phyloP scores from a whole-genome alignment of 1,284 basidiomycete genomes.

The Tilletia caries region DNA sequence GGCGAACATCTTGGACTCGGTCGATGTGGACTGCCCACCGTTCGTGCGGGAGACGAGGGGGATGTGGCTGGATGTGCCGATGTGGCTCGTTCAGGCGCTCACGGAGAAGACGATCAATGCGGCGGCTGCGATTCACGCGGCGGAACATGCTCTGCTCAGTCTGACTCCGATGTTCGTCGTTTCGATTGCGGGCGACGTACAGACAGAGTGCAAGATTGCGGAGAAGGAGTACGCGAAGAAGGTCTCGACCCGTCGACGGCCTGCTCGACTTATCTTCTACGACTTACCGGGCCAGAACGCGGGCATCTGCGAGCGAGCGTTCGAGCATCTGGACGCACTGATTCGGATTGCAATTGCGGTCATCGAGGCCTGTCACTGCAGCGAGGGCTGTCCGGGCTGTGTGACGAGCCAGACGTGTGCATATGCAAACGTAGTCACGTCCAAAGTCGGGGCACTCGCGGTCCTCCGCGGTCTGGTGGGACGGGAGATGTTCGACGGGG shows the following conservation, averaged over 20 bases:
- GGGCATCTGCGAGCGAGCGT: constrained; percentile 73
- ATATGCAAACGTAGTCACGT: constrained; percentile 43
- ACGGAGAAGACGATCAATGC: constrained; percentile 63
- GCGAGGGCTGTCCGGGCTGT: constrained; percentile 72
- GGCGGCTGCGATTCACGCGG: constrained; percentile 77
- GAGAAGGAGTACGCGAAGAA: constrained; percentile 72
- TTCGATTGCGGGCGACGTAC: constrained; percentile 64
- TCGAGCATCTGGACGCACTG: constrained; percentile 71
- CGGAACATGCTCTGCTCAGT: constrained; percentile 78
- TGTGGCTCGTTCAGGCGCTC: constrained; percentile 61
- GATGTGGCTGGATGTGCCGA: constrained; percentile 79
- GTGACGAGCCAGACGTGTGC: constrained; percentile 52
- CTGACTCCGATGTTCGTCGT: constrained; percentile 65
- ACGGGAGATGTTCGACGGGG: constrained; percentile 38
- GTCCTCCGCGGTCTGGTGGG: constrained; percentile 48
- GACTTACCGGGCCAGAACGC: constrained; percentile 70
- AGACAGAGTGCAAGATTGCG: constrained; percentile 74
- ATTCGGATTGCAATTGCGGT: constrained; percentile 65
- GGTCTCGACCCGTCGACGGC: constrained; percentile 67
- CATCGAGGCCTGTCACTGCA: constrained; percentile 69
- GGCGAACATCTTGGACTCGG: constrained; percentile 68
- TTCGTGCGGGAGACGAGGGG: constrained; percentile 74
- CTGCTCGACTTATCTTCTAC: constrained; percentile 80
- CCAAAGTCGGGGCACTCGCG: constrained; percentile 46
- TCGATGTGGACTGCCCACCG: constrained; percentile 74